Percentiles rank a stretch among this genome's conserved stretches.
phyloP scores from a whole-genome alignment of 495 filamentous ascomycete species.

The Podospora tetraspora region DNA sequence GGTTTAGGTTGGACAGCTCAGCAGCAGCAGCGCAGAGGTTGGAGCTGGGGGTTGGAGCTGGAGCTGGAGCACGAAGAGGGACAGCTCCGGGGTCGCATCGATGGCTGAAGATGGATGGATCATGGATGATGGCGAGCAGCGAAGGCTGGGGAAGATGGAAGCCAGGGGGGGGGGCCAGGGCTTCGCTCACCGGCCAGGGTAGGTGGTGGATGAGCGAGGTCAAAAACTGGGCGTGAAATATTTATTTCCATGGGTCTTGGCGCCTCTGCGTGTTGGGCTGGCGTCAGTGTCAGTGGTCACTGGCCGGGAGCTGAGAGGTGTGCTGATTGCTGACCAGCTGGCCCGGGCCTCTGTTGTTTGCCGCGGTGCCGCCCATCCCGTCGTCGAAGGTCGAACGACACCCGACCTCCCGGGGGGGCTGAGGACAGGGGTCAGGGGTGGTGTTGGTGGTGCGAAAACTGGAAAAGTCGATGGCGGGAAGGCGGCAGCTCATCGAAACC shows the following conservation, averaged over 20 bases:
- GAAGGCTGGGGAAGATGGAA: background rate
- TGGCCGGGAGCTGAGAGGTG: background rate
- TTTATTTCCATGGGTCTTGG: background rate
- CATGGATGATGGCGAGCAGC: background rate
- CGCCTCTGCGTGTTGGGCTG: background rate
- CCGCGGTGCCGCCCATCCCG: background rate
- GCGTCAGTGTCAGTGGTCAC: background rate
- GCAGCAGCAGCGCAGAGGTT: background rate
- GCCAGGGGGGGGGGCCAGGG: too few species aligned
- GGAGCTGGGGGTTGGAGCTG: background rate
- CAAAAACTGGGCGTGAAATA: conserved; percentile 4
- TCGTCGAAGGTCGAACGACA: background rate
- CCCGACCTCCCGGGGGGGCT: background rate
- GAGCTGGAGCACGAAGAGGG: too few species aligned
- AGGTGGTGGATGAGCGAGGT: background rate
- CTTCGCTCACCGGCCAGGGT: background rate
- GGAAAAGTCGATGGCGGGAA: conserved; percentile 11
- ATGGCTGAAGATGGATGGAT: background rate
- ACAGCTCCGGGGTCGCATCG: background rate
- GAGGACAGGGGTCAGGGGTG: background rate
- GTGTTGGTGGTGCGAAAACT: background rate
- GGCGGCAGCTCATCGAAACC: background rate
- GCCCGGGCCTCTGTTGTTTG: background rate
- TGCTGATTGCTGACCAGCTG: background rate
- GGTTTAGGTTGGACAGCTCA: background rate